Percentiles rank a stretch among this genome's conserved stretches.
Conservation (phyloP, 192 early-diverging fungal genomes). For the Entomortierella beljakovae region DNA sequence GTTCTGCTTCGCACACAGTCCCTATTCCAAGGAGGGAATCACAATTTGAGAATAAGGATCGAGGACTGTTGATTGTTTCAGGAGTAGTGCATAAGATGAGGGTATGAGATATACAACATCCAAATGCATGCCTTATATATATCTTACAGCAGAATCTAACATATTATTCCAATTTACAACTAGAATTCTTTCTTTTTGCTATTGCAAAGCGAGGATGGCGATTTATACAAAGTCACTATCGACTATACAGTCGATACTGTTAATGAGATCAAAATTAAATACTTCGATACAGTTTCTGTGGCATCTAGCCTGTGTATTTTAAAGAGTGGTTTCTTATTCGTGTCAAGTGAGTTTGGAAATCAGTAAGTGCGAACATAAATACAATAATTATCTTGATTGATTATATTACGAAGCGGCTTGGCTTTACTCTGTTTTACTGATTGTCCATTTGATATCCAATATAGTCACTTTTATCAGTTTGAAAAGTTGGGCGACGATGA, state of each 20-base stretch:
- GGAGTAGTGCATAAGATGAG: conserved; percentile 93
- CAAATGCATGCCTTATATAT: background rate
- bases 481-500: conserved; percentile 93
- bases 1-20: conserved; percentile 68
- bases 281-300: conserved; percentile 95
- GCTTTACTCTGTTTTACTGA: background rate
- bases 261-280: conserved; percentile 84
- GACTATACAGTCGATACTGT: conserved; percentile 75
- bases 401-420: too few species aligned
- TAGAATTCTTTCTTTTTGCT: conserved; percentile 88
- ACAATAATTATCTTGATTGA: background rate
- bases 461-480: conserved; percentile 89
- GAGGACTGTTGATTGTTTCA: conserved; percentile 83
- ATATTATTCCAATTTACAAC: background rate
- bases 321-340: conserved; percentile 95
- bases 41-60: conserved; percentile 70
- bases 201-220: conserved; percentile 91
- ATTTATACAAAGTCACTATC: conserved; percentile 93
- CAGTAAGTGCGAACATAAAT: conserved; percentile 70
- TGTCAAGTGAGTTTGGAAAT: conserved; percentile 90
- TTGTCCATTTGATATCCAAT: conserved; percentile 16
- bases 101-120: conserved; percentile 36
- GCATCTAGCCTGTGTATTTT: conserved; percentile 84
- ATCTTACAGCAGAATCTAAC: background rate
- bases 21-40: conserved; percentile 86